A percentile compares a stretch with the other conserved stretches of the same genome.
These are phyloP conservation scores for Bipolaris gigantea DNA, from an alignment of 2,329 filamentous ascomycete genomes.

Conservation along the genomic window DNA sequence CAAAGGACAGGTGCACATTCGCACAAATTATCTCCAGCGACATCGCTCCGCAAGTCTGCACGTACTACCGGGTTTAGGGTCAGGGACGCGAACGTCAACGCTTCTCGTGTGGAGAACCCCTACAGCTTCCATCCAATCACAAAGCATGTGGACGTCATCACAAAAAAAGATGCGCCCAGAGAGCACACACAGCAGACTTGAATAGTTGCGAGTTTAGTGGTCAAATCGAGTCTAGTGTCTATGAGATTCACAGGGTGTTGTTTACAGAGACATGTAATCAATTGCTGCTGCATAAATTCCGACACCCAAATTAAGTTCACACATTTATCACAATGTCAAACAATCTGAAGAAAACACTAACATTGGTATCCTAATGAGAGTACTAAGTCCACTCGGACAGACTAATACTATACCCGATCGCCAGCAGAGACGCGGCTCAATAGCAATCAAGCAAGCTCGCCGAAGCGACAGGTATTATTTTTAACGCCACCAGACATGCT, in stretches of 20 bases:
- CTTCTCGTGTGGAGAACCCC: constrained; percentile 18
- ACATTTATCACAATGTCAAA: not conserved
- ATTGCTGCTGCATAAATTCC: not conserved
- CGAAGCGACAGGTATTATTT: constrained; percentile 5
- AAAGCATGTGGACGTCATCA: constrained; percentile 6
- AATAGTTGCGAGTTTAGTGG: not conserved
- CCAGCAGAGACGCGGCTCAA: not conserved
- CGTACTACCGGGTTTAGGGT: constrained; percentile 2
- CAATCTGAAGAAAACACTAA: constrained; percentile 2
- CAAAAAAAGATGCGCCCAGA: not conserved
- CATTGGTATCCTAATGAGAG: constrained; percentile 12
- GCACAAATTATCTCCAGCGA: constrained; percentile 37
- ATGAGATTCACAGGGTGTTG: not conserved
- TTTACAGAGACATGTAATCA: not conserved
- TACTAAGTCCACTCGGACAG: constrained; percentile 3
- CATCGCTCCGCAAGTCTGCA: constrained; percentile 22
- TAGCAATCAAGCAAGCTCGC: constrained; percentile 4
- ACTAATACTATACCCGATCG: constrained; percentile 1
- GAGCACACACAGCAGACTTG: not conserved
- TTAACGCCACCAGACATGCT: constrained; percentile 1
- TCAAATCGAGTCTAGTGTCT: not conserved
- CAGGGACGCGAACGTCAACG: constrained; percentile 13
- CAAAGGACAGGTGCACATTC: constrained; percentile 17
- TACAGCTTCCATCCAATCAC: constrained; percentile 29
- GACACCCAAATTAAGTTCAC: not conserved